Evolutionary conservation across 345 rosid genomes (phyloP).

Genomic region (Bretschneidera sinensis): DNA sequence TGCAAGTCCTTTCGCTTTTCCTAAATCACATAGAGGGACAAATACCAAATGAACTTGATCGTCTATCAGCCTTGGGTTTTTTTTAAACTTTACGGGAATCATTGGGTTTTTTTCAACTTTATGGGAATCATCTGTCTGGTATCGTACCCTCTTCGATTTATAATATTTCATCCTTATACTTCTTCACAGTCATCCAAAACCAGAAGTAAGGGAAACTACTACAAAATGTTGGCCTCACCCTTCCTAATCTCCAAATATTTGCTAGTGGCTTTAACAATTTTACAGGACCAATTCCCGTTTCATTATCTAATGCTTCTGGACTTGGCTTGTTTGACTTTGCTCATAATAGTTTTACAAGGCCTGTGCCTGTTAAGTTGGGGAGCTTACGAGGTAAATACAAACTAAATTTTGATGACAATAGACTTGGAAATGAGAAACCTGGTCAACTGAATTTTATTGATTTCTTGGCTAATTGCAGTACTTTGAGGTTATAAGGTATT

Average conservation of each 20-base stretch:
- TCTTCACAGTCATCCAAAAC: constrained; percentile 20
- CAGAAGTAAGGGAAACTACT: constrained; percentile 22
- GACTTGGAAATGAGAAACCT: constrained; percentile 16
- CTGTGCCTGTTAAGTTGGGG: constrained; percentile 11
- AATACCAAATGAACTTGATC: constrained; percentile 19
- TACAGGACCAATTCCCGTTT: constrained; percentile 22
- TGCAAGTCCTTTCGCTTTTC: neutral
- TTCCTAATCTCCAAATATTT: constrained; percentile 13
- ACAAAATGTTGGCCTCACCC: constrained; percentile 9
- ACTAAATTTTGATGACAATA: constrained; percentile 24
- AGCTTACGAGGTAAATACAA: constrained; percentile 13
- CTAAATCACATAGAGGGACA: constrained; percentile 18
- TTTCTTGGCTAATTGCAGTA: constrained; percentile 23
- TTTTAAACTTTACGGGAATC: too few species aligned
- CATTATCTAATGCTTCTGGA: constrained; percentile 24
- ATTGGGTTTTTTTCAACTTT: constrained; percentile 12
- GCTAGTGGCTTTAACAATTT: constrained; percentile 25
- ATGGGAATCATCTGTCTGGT: constrained; percentile 25
- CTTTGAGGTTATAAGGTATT: constrained; percentile 20
- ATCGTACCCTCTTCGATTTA: constrained; percentile 22
- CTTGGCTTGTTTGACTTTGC: constrained; percentile 27
- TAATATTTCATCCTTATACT: constrained; percentile 23
- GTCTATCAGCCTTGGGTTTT: constrained; percentile 8
- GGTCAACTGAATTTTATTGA: constrained; percentile 21
- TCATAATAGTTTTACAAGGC: neutral